Conservation (phyloP, 2,329 filamentous ascomycete species). For the Zasmidium citrigriseum region DNA sequence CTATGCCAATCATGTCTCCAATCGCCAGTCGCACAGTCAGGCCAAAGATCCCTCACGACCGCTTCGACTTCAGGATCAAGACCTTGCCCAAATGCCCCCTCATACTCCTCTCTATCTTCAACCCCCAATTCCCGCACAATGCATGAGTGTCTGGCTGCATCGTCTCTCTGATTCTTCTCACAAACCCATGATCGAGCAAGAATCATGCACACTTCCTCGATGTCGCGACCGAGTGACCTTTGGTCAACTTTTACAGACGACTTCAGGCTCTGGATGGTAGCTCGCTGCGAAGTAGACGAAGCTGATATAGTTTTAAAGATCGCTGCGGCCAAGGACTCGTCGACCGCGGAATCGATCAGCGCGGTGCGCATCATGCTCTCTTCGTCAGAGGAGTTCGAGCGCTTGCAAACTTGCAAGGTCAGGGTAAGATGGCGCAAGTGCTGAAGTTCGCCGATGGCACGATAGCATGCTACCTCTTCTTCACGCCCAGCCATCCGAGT, state of each 20-base stretch:
- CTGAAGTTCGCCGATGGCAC: background rate
- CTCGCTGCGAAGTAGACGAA: background rate
- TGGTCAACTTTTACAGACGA: background rate
- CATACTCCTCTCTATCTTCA: background rate
- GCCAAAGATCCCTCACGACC: background rate
- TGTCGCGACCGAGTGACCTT: background rate
- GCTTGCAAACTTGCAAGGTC: background rate
- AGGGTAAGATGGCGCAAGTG: background rate
- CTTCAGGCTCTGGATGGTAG: background rate
- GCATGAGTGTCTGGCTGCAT: background rate
- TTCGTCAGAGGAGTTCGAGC: no score
- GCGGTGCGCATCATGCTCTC: background rate
- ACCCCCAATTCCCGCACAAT: background rate
- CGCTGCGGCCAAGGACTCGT: background rate
- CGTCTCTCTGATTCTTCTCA: background rate
- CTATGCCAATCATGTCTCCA: background rate
- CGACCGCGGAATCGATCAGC: background rate
- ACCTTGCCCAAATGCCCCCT: background rate
- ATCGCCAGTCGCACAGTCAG: background rate
- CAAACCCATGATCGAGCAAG: background rate
- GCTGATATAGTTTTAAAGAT: background rate
- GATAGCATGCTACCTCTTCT: background rate
- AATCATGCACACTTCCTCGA: background rate
- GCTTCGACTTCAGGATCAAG: background rate
- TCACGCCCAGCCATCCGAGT: background rate